Percentiles rank a stretch among this genome's conserved stretches.
phyloP scores from a whole-genome alignment of 164 flowering plant species.

The Chimonanthus salicifolius region DNA sequence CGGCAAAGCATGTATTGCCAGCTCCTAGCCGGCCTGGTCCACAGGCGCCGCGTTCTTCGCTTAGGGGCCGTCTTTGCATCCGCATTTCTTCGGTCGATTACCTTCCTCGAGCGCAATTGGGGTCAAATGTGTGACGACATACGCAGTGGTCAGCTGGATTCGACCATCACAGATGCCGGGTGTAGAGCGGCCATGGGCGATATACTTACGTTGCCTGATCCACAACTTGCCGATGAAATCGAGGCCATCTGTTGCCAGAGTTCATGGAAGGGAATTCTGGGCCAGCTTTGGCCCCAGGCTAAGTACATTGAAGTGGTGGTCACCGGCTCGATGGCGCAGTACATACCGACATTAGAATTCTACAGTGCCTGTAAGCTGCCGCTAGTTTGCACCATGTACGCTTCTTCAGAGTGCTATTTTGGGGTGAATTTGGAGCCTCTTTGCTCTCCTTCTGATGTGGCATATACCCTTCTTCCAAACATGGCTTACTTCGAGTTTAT shows the following conservation, averaged over 20 bases:
- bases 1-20: conserved; percentile 89
- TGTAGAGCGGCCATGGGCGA: conserved; percentile 37
- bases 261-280: conserved; percentile 75
- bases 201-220: conserved; percentile 37
- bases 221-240: conserved; percentile 48
- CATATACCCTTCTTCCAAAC: conserved; percentile 72
- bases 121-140: conserved; percentile 45
- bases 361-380: conserved; percentile 64
- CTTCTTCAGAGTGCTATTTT: conserved; percentile 78
- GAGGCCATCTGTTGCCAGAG: conserved; percentile 30
- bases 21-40: conserved; percentile 59
- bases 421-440: conserved; percentile 79
- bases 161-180: conserved; percentile 37
- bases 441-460: conserved; percentile 53
- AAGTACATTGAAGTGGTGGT: conserved; percentile 86
- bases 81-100: conserved; percentile 64
- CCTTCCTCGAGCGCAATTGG: conserved; percentile 67
- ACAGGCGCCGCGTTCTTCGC: conserved; percentile 59
- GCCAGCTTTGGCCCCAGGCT: conserved; percentile 69
- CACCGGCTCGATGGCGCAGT: conserved; percentile 87
- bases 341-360: conserved; percentile 62
- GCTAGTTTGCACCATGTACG: conserved; percentile 67
- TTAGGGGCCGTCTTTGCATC: conserved; percentile 89
- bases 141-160: conserved; percentile 34
- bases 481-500: conserved; percentile 78